Base-by-base conservation (phyloP, 1,284 basidiomycete species). In the Ceratobasidium sp. region DNA sequence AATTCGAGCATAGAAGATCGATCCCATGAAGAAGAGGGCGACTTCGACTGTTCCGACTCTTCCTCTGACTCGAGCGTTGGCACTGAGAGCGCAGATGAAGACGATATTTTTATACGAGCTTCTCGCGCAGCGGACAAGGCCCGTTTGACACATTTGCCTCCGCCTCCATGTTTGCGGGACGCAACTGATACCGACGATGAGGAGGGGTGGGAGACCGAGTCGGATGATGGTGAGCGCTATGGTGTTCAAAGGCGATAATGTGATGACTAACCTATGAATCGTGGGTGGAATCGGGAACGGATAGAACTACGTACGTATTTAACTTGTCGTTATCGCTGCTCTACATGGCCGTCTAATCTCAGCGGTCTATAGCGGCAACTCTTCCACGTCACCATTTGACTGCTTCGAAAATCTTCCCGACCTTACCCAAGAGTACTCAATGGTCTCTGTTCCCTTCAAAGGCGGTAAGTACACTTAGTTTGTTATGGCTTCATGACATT, bases 361-460 rank as follows among this genome's bases (percentile, higher is more conserved):
- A 33, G 33, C 33, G 33, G 33, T 33, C 26, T 15, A 61, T 26
- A 61, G 33, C 20, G 57, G 20, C 5, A n/a, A 6, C 40, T 26
- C 17, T 12, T 65, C 44, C 15, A 10, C 40, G 38, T 20, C 40
- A 23, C 23, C 33, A 65, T 65, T 44, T n/a, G 13, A 40, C 40
- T 10, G 20, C 62, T 23, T 48, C 44, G 20, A 23, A 48, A 33
- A 33, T 33, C 17, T 48, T 48, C 12, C 17, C 46, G 12, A 48
- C 46, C 46, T 10, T 17, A 48, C 46, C 46, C 46, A 33, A 33
- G 33, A 33, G 33, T 33, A 13, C 40, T 44, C 62, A 65, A 46
- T 46, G 62, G 62, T 23, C 6, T 20, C 62, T 17, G 15, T 65
- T 65, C 40, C 62, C 62, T 20, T n/a, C 20, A 7, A 65, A 65